Evolutionary conservation across 148 eudicot species (phyloP).

Genomic region (Simmondsia chinensis): DNA sequence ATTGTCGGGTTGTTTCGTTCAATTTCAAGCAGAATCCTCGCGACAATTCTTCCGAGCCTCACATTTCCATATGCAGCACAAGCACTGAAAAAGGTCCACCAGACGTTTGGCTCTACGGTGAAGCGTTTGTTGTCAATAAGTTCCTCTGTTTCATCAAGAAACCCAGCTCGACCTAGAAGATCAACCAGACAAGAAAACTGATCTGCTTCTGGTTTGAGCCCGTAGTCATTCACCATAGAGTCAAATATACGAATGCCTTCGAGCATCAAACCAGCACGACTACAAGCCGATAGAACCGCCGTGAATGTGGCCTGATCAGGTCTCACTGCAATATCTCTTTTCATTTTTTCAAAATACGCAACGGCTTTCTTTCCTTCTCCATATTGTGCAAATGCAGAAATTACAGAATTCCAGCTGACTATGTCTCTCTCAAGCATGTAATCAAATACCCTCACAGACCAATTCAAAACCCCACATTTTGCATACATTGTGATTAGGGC

Average conservation of each 20-base stretch:
- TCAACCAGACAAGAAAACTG: constrained; percentile 74
- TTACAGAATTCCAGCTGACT: constrained; percentile 68
- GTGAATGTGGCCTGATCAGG: constrained; percentile 71
- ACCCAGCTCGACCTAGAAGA: constrained; percentile 68
- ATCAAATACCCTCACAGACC: constrained; percentile 44
- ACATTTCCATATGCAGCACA: constrained; percentile 61
- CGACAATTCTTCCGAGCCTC: constrained; percentile 52
- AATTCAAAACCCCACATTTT: constrained; percentile 40
- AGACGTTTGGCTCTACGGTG: constrained; percentile 29
- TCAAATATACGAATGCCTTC: constrained; percentile 56
- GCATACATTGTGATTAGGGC: constrained; percentile 60
- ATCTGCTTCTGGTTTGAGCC: constrained; percentile 37
- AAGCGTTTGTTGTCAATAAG: constrained; percentile 21
- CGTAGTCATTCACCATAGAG: constrained; percentile 41
- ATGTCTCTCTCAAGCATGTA: constrained; percentile 34
- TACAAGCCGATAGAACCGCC: constrained; percentile 73
- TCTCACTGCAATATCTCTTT: constrained; percentile 17
- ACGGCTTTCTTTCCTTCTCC: constrained; percentile 55
- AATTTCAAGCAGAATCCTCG: constrained; percentile 43
- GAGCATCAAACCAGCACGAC: constrained; percentile 63
- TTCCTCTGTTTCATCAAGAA: constrained; percentile 52
- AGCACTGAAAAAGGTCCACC: constrained; percentile 74
- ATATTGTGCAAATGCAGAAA: constrained; percentile 62
- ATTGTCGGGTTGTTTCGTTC: constrained; percentile 42
- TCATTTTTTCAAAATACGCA: constrained; percentile 39